Conservation (phyloP, 257 asterid species). For the Thymus mandschuricus region DNA sequence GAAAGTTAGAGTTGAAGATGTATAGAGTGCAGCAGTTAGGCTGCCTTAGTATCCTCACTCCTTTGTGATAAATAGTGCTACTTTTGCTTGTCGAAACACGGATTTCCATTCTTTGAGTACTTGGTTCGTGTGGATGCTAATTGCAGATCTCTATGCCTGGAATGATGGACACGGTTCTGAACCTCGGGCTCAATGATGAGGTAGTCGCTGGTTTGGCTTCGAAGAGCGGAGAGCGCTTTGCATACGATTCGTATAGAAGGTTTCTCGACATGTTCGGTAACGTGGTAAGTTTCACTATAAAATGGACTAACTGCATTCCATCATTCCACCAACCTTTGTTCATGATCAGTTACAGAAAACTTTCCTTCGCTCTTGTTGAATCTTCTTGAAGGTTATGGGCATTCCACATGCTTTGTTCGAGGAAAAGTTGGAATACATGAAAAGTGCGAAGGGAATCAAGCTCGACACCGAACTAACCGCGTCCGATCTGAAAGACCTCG, state of each 20-base stretch:
- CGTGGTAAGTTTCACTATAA: slow-evolving; percentile 55
- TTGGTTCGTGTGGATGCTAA: slow-evolving; percentile 11
- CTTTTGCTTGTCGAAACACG: neutral
- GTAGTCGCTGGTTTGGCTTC: slow-evolving; percentile 84
- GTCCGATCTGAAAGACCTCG: slow-evolving; percentile 79
- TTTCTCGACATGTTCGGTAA: slow-evolving; percentile 96
- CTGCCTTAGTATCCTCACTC: neutral
- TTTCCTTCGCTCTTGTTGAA: neutral
- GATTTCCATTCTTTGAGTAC: neutral
- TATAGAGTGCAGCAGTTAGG: neutral
- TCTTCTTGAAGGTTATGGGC: slow-evolving; percentile 74
- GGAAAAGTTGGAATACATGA: slow-evolving; percentile 73
- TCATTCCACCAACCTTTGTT: neutral
- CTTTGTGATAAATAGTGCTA: too few species aligned
- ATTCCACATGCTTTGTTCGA: slow-evolving; percentile 83
- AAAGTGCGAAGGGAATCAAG: slow-evolving; percentile 53
- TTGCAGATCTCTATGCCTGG: slow-evolving; percentile 95
- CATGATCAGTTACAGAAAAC: neutral
- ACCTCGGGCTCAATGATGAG: slow-evolving; percentile 88
- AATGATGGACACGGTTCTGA: slow-evolving; percentile 98
- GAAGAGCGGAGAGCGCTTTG: slow-evolving; percentile 93
- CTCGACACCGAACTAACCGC: slow-evolving; percentile 87
- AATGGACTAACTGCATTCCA: neutral
- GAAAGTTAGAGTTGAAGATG: too few species aligned
- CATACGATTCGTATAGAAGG: slow-evolving; percentile 87